Evolutionary conservation across 352 stramenopile genomes (phyloP), one percentile per base, ranked within the genome.

Genomic region (Globisporangium mamillatum): DNA sequence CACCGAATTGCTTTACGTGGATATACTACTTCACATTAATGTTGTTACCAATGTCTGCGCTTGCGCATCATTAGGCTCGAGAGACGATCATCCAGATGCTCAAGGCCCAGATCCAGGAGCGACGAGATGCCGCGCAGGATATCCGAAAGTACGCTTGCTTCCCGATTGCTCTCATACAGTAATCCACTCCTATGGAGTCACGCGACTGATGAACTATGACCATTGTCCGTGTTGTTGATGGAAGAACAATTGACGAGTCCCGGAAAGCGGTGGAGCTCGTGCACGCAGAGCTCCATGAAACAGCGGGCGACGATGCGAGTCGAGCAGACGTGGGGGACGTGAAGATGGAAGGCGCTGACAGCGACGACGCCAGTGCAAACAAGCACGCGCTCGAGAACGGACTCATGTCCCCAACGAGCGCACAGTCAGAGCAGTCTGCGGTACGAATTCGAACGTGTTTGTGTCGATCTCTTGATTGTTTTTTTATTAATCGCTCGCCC

Each of bases 81-180:
- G 88, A 95, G 72, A 92, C 77, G 16, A 88, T 94, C 63, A 86
- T 95, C 53, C 75, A 93, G 70, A 91, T 94, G 84, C 84, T 95
- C 48, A 79, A 88, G 69, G 75, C 73, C 16, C 83, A 95, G 73
- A 86, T 95, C 32, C 78, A 94, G 55, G 79, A 92, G 54, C 86
- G 86, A 24, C 82, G 82, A 6, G 82, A 94, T 22, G 88, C 88
- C 7, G 76, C 77, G 3, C 76, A 84, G 20, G 86, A 95, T 24
- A 92, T 95, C 58, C 85, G 86, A 75, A 75, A 71, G 79, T 86
- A 52, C 18, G 59, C 61, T 64, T 64, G 34, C 2, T 38, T 27
- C 50, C 36, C 36, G 10, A 44, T 44, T 44, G 4, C 16, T 16
- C 10, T 44, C 36, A 44, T 18, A 14, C 10, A 44, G 16, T 44